Percentiles rank a stretch among this genome's conserved stretches.
These are phyloP conservation scores for Rhododendron kiyosumense DNA, from an alignment of 148 eudicot genomes.

Conservation along the genomic window DNA sequence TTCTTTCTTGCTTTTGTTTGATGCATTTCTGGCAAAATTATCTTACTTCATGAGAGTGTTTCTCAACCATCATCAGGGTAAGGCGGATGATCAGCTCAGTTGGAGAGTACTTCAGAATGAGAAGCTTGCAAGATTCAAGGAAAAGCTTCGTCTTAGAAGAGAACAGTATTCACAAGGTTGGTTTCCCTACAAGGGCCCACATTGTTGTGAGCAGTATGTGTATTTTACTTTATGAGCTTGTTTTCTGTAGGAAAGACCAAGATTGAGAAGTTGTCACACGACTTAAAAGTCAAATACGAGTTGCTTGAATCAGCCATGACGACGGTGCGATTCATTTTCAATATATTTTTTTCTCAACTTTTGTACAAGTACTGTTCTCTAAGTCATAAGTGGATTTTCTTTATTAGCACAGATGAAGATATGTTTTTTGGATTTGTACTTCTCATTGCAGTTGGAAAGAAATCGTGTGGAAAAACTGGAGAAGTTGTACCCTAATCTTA, in stretches of 20 bases:
- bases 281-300: conserved; percentile 56
- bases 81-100: conserved; percentile 79
- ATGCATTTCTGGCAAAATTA: conserved; percentile 3
- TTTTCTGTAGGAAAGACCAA: conserved; percentile 60
- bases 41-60: background rate
- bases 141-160: conserved; percentile 60
- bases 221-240: background rate
- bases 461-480: conserved; percentile 79
- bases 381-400: conserved; percentile 4
- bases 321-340: conserved; percentile 32
- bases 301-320: conserved; percentile 68
- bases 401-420: background rate
- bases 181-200: background rate
- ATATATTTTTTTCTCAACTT: background rate
- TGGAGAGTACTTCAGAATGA: conserved; percentile 82
- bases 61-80: conserved; percentile 39
- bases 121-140: conserved; percentile 60
- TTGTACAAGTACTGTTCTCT: background rate
- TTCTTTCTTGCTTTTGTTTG: conserved; percentile 7
- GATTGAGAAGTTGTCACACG: conserved; percentile 61
- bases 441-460: conserved; percentile 64
- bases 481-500: conserved; percentile 83
- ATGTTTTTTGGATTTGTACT: conserved; percentile 13
- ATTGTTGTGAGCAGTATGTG: background rate
- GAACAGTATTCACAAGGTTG: conserved; percentile 66